phyloP scores from a whole-genome alignment of 2,329 filamentous ascomycete genomes.

The Moelleriella libera region DNA sequence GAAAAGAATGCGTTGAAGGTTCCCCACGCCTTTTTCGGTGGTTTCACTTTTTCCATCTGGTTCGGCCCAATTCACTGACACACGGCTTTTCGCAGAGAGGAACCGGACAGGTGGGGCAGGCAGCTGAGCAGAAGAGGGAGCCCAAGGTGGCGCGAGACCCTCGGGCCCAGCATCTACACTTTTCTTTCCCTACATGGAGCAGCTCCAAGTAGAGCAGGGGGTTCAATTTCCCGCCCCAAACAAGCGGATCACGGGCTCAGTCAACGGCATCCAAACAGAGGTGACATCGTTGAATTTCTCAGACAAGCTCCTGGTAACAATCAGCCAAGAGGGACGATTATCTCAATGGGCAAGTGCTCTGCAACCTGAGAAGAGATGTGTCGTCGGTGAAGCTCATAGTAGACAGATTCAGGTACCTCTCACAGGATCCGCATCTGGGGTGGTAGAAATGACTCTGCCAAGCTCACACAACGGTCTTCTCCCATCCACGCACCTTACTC shows the following conservation, averaged over 20 bases:
- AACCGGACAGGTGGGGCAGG: no score
- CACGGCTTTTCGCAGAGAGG: no score
- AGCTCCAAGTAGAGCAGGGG: constrained; percentile 21
- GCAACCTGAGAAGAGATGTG: neutral
- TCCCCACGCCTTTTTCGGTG: no score
- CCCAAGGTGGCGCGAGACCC: no score
- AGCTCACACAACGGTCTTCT: constrained; percentile 36
- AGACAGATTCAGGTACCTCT: constrained; percentile 64
- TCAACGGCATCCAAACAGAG: constrained; percentile 59
- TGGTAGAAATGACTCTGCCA: constrained; percentile 45
- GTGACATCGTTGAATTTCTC: constrained; percentile 61
- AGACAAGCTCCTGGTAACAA: constrained; percentile 82
- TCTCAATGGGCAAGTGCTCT: constrained; percentile 68
- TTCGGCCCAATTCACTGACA: no score
- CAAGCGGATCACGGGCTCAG: constrained; percentile 41
- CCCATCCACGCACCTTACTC: constrained; percentile 69
- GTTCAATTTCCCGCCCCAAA: constrained; percentile 57
- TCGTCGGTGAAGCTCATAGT: constrained; percentile 1
- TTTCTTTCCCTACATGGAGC: constrained; percentile 18
- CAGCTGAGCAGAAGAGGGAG: no score
- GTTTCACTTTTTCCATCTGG: no score
- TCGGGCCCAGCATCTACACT: no score
- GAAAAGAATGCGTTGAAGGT: no score
- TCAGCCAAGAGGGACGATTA: constrained; percentile 72
- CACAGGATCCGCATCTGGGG: constrained; percentile 48